These are phyloP conservation scores for Apiotrichum sp. DNA, from an alignment of 1,284 basidiomycete genomes.

Conservation along the genomic window DNA sequence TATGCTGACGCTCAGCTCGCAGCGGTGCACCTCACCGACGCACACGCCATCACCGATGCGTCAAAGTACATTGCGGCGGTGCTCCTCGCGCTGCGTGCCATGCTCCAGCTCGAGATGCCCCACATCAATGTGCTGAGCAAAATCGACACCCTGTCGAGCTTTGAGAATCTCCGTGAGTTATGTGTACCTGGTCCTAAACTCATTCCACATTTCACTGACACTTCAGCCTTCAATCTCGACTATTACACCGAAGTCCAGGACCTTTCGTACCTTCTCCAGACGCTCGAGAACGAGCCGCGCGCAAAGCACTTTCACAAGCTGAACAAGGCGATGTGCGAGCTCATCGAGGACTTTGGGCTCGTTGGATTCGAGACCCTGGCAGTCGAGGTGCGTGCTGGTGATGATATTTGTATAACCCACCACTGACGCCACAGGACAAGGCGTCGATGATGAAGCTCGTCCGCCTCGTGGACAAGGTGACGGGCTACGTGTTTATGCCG, in stretches of 20 bases:
- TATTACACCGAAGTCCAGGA: conserved; percentile 99
- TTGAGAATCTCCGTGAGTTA: conserved; percentile 74
- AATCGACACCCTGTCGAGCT: conserved; percentile 78
- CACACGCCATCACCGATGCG: conserved; percentile 93
- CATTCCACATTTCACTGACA: neutral
- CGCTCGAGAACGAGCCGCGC: conserved; percentile 56
- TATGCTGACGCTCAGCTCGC: conserved; percentile 52
- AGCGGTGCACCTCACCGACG: conserved; percentile 90
- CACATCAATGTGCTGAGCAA: conserved; percentile 94
- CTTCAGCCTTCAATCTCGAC: conserved; percentile 86
- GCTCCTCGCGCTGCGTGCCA: conserved; percentile 83
- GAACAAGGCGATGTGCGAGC: conserved; percentile 81
- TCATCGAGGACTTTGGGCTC: conserved; percentile 90
- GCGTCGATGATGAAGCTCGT: conserved; percentile 83
- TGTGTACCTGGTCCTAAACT: neutral
- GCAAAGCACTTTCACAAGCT: conserved; percentile 66
- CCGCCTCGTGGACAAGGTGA: conserved; percentile 74
- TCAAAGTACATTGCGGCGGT: conserved; percentile 91
- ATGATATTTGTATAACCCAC: no score
- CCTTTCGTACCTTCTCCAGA: conserved; percentile 76
- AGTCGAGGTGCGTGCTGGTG: conserved; percentile 62
- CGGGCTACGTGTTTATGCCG: conserved; percentile 79
- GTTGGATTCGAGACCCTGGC: conserved; percentile 96
- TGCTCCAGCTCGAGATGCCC: conserved; percentile 96
- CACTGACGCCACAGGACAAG: conserved; percentile 61